Conservation (phyloP, 179 eudicot genomes). For the Camellia oleifera region DNA sequence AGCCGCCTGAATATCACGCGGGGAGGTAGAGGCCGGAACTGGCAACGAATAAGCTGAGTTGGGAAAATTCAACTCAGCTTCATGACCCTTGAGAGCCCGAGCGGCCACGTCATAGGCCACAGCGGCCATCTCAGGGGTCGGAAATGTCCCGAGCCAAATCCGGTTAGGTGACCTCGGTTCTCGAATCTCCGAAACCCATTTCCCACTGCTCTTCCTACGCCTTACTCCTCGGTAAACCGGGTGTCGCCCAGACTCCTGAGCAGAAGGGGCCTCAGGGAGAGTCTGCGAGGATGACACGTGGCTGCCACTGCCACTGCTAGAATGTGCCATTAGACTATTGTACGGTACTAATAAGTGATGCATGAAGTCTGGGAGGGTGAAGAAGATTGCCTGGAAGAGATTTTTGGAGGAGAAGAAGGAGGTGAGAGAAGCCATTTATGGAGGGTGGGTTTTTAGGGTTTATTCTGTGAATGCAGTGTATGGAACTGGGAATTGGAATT, state of each 20-base stretch:
- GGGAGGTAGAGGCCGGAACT: slow-evolving; percentile 35
- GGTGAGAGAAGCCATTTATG: slow-evolving; percentile 26
- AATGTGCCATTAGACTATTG: neutral
- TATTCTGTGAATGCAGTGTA: neutral
- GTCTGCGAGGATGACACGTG: neutral
- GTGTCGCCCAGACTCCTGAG: slow-evolving; percentile 26
- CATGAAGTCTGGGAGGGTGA: neutral
- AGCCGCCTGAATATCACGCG: slow-evolving; percentile 45
- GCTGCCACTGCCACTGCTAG: neutral
- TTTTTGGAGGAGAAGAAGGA: neutral
- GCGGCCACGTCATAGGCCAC: slow-evolving; percentile 54
- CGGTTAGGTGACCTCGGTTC: slow-evolving; percentile 46
- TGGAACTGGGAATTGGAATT: too few relatives aligned
- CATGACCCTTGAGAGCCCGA: slow-evolving; percentile 36
- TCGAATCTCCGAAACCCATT: slow-evolving; percentile 54
- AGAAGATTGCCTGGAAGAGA: neutral
- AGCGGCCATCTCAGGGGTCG: slow-evolving; percentile 52
- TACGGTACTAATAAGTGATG: neutral
- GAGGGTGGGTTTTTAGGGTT: slow-evolving; percentile 1
- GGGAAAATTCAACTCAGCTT: slow-evolving; percentile 48
- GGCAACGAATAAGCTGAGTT: slow-evolving; percentile 39
- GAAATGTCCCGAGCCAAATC: slow-evolving; percentile 50
- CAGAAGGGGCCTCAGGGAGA: neutral
- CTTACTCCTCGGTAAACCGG: slow-evolving; percentile 44
- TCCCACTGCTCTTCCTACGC: slow-evolving; percentile 37